Evolutionary conservation across 1,284 basidiomycete species (phyloP), one percentile per base, ranked within the genome.

Genomic region (Flammula alnicola): DNA sequence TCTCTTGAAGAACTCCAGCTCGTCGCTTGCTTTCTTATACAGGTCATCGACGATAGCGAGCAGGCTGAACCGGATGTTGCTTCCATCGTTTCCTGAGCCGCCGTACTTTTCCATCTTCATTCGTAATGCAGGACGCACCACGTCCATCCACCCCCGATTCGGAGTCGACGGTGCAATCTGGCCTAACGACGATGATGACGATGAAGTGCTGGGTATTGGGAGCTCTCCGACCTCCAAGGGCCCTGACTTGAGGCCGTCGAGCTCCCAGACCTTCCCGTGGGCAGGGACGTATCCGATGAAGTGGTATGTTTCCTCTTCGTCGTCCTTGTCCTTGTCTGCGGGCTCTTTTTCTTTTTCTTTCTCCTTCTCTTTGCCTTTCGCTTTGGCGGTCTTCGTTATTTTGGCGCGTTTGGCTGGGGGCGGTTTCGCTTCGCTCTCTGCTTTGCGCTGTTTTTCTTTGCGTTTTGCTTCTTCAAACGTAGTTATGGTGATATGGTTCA

Each of bases 211-310:
- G 57, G 33, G 16, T 5, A n/a, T 44, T 6, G 74, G 63, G 11
- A 83, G 60, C 58, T 81, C 81, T 23, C 81, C 82, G 20, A 84
- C 81, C 61, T 84, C 81, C 4, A 85, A 65, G 2, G 83, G 81
- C 0, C 79, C 81, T 3, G 73, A 72, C 53, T 77, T 79, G 47
- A 79, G 67, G 6, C 76, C 76, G 55, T 77, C 76, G 42, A 85
- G 74, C 61, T 85, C 82, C 81, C 81, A 85, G 8, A 84, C 81
- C 55, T 82, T 81, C 3, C 80, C 81, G 53, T 75, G 68, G 0
- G 76, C 76, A 4, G 82, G 81, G 20, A 84, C 79, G 56, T 84
- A 85, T 9, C 79, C 81, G 50, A 84, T 82, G 68, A 82, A 85
- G 60, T 85, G 82, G 63, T 77, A 85, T 0, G 71, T 69, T 42